Evolutionary conservation across 768 basidiomycete genomes (phyloP), one percentile per base, ranked within the genome.

Genomic region (Albatrellus ellisii): DNA sequence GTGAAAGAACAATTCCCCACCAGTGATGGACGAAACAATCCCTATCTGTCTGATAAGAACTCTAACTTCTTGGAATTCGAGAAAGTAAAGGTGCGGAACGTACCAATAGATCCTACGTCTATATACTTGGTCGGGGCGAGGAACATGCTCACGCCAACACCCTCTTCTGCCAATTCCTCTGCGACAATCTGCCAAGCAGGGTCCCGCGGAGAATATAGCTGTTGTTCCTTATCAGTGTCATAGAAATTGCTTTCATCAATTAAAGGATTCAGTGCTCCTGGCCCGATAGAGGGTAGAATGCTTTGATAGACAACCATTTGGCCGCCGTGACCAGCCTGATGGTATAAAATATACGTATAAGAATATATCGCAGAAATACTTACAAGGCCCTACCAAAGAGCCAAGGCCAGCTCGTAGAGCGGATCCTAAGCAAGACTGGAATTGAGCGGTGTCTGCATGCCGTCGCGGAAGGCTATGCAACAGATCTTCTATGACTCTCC

Each of bases 1-100:
- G 54, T 92, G 84, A 64, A 81, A 94, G 61, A 83, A 92, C 1
- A 94, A 53, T 44, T 91, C 88, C 15, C 95, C 95, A 11, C 95
- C 95, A 6, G 88, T 89, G 9, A 76, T 56, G 0, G 77, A 77
- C 0, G 82, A 56, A 5, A 91, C 68, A 3, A 68, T 60, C 32
- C 82, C 84, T 79, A 46, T 10, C 21, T 8, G n/a, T n/a, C n/a
- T n/a, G n/a, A n/a, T n/a, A n/a, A n/a, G 17, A 40, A 12, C 8
- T 5, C 17, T 14, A 7, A 24, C 15, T 3, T 4, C n/a, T 34
- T 22, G 4, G 2, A 7, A 24, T 9, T 12, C 39, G 17, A 39
- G 36, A 20, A 8, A 28, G 44, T 25, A 44, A 29, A 36, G 45
- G 25, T 6, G 18, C 41, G 11, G 28, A 17, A 54, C 72, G 26